Base-by-base conservation (phyloP, 441 rosid species). In the Melastoma candidum region DNA sequence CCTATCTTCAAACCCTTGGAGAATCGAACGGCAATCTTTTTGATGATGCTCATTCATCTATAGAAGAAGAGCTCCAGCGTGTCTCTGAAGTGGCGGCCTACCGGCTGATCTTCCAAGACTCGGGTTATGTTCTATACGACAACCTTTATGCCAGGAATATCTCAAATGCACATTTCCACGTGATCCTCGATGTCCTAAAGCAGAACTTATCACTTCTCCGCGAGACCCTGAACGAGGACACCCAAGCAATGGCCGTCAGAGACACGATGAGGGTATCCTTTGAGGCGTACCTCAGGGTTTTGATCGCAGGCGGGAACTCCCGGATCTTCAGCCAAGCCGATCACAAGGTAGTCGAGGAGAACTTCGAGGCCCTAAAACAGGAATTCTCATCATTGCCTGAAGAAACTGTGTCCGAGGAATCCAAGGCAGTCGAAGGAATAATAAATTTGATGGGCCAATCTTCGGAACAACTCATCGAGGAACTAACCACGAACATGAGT, bases 31-130 rank as follows among this genome's bases (percentile, higher is more conserved):
- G 3, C 41, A 32, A 32, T 32, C 8, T 6, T 78, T 92, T 88
- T 9, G 87, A 84, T 12, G 68, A 46, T 27, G 70, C 84, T 11
- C 68, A 66, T 4, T 63, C 76, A 0, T 63, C 89, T 22, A 84
- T 92, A 52, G 83, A 80, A 62, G 67, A 85, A 11, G 92, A 85
- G 27, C 79, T 83, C 64, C 92, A 79, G 36, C 74, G 78, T 26
- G 87, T 90, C 7, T 90, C 90, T 14, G 97, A 87, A 67, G 92
- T 90, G n/a, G 92, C 96, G 0, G 94, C 97, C n/a, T 77, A 84
- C 52, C 73, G 97, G 45, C 55, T 92, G 47, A 77, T 88, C 62
- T 88, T 88, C 77, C 77, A 79, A 3, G 98, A 92, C 63, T 88
- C 97, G 0, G 81, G 58, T 59, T 63, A 81, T 29, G 85, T 81